phyloP scores from a whole-genome alignment of 192 early-diverging fungal genomes.

The Chytriomyces sp. region DNA sequence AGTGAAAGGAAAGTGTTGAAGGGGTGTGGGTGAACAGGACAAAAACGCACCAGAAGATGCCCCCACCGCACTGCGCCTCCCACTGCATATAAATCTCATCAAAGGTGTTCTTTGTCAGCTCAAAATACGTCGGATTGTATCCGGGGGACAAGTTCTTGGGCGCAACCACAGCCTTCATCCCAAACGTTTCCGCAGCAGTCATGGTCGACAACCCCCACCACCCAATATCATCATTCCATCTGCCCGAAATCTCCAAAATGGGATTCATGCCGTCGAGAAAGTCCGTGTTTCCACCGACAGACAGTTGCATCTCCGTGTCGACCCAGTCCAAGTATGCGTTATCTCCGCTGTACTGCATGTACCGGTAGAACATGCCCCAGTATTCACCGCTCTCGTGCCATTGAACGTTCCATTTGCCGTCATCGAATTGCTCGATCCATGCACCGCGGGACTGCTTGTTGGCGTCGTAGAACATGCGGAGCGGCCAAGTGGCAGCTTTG shows the following conservation, averaged over 20 bases:
- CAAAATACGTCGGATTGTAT: not conserved
- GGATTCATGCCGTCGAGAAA: conserved; percentile 15
- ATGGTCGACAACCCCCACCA: conserved; percentile 53
- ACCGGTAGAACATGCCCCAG: conserved; percentile 16
- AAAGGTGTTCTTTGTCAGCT: not conserved
- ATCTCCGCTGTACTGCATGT: conserved; percentile 21
- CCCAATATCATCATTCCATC: conserved; percentile 26
- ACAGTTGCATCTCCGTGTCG: conserved; percentile 1
- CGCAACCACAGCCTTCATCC: conserved; percentile 37
- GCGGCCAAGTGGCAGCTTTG: not conserved
- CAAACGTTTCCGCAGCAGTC: conserved; percentile 47
- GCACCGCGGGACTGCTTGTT: not conserved
- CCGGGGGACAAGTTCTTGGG: not conserved
- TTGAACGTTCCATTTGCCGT: conserved; percentile 7
- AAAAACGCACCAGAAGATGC: conserved; percentile 14
- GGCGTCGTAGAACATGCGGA: not conserved
- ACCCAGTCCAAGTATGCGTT: conserved; percentile 9
- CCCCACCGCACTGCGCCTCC: conserved; percentile 22
- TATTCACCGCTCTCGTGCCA: conserved; percentile 35
- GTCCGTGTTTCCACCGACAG: conserved; percentile 1
- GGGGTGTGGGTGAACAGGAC: not conserved
- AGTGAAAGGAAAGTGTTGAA: not conserved
- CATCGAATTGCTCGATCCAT: conserved; percentile 9
- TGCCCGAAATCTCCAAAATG: conserved; percentile 8
- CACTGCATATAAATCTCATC: conserved; percentile 3